Conservation (phyloP, 768 basidiomycete genomes). For the Crepidotus variabilis region DNA sequence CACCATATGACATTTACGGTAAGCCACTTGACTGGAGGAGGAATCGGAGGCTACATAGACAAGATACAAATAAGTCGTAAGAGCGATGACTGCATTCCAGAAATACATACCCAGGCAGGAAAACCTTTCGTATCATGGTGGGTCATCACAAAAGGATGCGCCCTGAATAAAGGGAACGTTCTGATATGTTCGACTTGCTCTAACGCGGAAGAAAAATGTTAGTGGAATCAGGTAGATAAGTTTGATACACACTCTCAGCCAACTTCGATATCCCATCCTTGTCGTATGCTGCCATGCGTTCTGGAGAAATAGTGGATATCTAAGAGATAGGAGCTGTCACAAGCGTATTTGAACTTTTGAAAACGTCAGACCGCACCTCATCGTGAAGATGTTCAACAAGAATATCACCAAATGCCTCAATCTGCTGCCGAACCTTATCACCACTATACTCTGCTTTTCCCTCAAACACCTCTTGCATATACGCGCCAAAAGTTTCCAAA, state of each 20-base stretch:
- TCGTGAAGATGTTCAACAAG: slow-evolving; percentile 23
- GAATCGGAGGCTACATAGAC: slow-evolving; percentile 18
- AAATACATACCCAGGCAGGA: slow-evolving; percentile 17
- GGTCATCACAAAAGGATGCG: slow-evolving; percentile 16
- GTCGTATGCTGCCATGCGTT: slow-evolving; percentile 12
- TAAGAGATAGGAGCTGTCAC: background rate
- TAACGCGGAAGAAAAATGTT: background rate
- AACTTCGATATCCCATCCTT: slow-evolving; percentile 10
- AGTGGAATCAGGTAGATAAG: background rate
- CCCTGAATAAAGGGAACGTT: slow-evolving; percentile 7
- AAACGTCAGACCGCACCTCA: slow-evolving; percentile 15
- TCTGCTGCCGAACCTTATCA: background rate
- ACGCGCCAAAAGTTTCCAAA: slow-evolving; percentile 10
- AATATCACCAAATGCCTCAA: slow-evolving; percentile 18
- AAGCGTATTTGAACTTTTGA: background rate
- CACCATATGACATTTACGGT: slow-evolving; percentile 11
- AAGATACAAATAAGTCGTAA: background rate
- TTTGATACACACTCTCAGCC: slow-evolving; percentile 4
- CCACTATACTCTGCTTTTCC: background rate
- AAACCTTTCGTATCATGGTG: slow-evolving; percentile 17
- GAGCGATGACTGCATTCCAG: background rate
- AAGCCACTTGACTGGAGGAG: slow-evolving; percentile 17
- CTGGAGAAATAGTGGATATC: slow-evolving; percentile 19
- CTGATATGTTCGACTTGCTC: slow-evolving; percentile 20
- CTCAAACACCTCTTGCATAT: slow-evolving; percentile 11